Conservation (phyloP, 352 stramenopile species). For the Phytophthora citrophthora region DNA sequence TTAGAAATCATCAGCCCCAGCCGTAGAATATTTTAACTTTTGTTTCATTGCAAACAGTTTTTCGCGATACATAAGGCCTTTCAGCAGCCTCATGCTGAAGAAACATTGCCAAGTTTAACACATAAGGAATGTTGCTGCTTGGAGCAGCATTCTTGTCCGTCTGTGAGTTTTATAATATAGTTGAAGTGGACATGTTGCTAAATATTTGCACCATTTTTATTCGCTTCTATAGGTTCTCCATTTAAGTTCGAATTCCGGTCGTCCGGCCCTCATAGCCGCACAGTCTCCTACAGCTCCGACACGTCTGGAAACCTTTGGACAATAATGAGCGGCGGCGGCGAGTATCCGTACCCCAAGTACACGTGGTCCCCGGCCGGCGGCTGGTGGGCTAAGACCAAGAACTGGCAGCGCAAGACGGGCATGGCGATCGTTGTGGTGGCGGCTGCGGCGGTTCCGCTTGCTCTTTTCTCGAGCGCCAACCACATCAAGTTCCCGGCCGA, state of each 20-base stretch:
- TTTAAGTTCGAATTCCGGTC: slow-evolving; percentile 8
- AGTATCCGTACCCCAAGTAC: slow-evolving; percentile 89
- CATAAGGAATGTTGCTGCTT: too few species aligned
- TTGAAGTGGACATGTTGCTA: too few species aligned
- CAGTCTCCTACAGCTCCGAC: slow-evolving; percentile 25
- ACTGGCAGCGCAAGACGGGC: slow-evolving; percentile 84
- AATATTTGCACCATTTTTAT: too few species aligned
- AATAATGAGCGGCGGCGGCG: slow-evolving; percentile 77
- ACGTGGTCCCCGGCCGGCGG: slow-evolving; percentile 86
- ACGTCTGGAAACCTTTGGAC: slow-evolving; percentile 4
- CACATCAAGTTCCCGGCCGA: slow-evolving; percentile 77
- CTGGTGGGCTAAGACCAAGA: slow-evolving; percentile 87
- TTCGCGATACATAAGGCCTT: background rate
- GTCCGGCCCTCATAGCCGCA: slow-evolving; percentile 14
- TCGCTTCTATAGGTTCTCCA: background rate
- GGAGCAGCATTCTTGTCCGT: too few species aligned
- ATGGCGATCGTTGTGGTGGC: slow-evolving; percentile 62
- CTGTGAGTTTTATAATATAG: too few species aligned
- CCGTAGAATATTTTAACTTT: slow-evolving; percentile 9
- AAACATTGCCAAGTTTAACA: background rate
- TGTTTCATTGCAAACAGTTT: background rate
- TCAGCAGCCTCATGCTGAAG: background rate
- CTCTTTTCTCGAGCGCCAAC: slow-evolving; percentile 67
- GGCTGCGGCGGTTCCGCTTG: slow-evolving; percentile 54
- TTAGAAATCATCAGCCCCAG: background rate